Evolutionary conservation across 768 basidiomycete genomes (phyloP), one percentile per base, ranked within the genome.

Genomic region (Lentinus brumalis): DNA sequence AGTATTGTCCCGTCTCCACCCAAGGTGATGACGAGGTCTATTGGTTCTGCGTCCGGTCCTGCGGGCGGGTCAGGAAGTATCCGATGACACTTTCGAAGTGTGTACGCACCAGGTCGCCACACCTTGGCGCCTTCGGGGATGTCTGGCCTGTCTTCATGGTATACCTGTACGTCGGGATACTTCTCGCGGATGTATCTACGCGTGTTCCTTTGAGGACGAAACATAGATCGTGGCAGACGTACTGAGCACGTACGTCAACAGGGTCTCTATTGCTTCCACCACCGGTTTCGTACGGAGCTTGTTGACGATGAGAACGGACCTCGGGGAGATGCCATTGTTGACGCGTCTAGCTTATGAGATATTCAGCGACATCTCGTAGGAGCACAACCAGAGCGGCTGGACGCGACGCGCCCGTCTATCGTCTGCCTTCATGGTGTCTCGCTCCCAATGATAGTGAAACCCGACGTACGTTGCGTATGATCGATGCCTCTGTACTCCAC

Each of bases 1-100:
- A 98, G 81, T 51, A 97, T 95, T 5, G 96, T 97, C 9, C 96
- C 96, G 70, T 98, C 96, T 38, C 96, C 96, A 47, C 96, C 96
- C 1, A 98, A 76, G 0, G 96, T 96, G 30, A 97, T 86, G 18
- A 97, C 88, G 9, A 98, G 78, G 71, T 94, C 91, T 59, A 96
- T 91, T 56, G 81, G 82, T 64, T 86, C 78, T 4, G 87, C 77
- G 51, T 76, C 75, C 46, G 77, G 79, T 49, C 81, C 81, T 78
- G 66, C 7, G 16, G 9, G 16, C 21, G 16, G 29, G 26, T 9
- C n/a, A 3, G 26, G 5, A 21, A 4, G n/a, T 38, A 41, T 6
- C 32, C 45, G 35, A 16, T 31, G 39, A 26, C 15, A 11, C 41
- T 9, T 2, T 14, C 32, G 11, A 5, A 8, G 31, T 10, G 9